A percentile compares a stretch with the other conserved stretches of the same genome.
Conservation (phyloP, 495 filamentous ascomycete species). For the Penicillium steckii region DNA sequence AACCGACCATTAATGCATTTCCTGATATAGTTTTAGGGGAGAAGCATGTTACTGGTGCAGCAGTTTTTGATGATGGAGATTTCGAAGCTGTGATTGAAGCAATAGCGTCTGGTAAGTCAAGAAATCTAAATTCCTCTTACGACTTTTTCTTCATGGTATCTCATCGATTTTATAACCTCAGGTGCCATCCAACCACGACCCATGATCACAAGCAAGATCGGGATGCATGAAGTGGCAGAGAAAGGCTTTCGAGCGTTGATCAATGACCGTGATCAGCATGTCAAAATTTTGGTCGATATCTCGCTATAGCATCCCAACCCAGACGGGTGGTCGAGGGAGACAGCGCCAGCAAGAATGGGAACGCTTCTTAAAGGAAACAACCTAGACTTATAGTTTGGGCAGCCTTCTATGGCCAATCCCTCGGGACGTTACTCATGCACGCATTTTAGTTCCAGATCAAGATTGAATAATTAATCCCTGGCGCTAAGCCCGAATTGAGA, state of each 20-base stretch:
- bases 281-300: conserved; percentile 50
- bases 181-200: conserved; percentile 30
- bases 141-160: no score
- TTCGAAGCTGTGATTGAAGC: conserved; percentile 57
- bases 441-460: no score
- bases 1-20: conserved; percentile 22
- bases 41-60: conserved; percentile 26
- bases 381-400: no score
- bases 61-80: conserved; percentile 47
- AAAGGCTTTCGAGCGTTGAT: conserved; percentile 54
- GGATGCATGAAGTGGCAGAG: conserved; percentile 50
- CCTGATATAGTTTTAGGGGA: conserved; percentile 21
- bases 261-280: conserved; percentile 53
- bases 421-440: no score
- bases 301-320: conserved; percentile 6
- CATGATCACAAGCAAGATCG: conserved; percentile 57
- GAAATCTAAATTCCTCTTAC: no score
- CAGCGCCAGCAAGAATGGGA: no score
- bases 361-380: no score
- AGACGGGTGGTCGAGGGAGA: no score
- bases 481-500: no score
- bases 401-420: no score
- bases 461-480: no score
- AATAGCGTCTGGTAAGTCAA: conserved; percentile 45
- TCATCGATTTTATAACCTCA: conserved; percentile 3